Evolutionary conservation across 768 basidiomycete genomes (phyloP), one percentile per base, ranked within the genome.

Genomic region (Calocera viscosa): DNA sequence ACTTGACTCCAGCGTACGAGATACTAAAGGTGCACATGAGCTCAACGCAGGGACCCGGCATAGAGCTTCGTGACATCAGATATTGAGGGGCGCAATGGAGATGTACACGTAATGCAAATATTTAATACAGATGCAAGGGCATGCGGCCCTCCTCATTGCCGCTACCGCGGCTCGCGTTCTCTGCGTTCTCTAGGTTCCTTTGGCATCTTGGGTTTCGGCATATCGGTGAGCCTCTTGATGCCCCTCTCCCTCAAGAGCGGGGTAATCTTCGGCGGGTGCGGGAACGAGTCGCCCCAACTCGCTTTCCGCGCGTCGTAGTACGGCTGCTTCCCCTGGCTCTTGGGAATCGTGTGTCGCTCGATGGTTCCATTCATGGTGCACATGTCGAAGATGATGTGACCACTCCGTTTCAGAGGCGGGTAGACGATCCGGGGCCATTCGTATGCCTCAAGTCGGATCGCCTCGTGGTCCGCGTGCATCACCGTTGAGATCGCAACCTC

Each of bases 281-380:
- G 96, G 77, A 98, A 97, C 26, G 91, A 80, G 74, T 98, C 96
- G 22, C 96, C 96, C 94, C 95, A 98, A 11, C 76, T 77, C 0
- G 90, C 86, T 77, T 98, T 97, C 38, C 94, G 86, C 1, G 94
- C 94, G 74, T 98, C 96, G 73, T 97, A 93, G 74, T 86, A 99
- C 0, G 84, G 82, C 72, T 97, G 94, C 75, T 92, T 94, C n/a
- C 94, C 94, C 77, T 94, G 94, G 1, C 91, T 94, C 71, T 86
- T 93, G 0, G 95, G 90, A 40, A 95, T 86, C 2, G 89, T 95
- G 76, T 94, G 78, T 3, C 95, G 86, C 83, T 94, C 89, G 60
- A 98, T 88, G 76, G 90, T 87, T 34, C 90, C 95, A 80, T 90
- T 83, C 1, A 84, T 73, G 14, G 87, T 87, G 74, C 96, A 99